Evolutionary conservation across 176 grass and related monocot species (phyloP).

Genomic region (Puccinellia tenuiflora): DNA sequence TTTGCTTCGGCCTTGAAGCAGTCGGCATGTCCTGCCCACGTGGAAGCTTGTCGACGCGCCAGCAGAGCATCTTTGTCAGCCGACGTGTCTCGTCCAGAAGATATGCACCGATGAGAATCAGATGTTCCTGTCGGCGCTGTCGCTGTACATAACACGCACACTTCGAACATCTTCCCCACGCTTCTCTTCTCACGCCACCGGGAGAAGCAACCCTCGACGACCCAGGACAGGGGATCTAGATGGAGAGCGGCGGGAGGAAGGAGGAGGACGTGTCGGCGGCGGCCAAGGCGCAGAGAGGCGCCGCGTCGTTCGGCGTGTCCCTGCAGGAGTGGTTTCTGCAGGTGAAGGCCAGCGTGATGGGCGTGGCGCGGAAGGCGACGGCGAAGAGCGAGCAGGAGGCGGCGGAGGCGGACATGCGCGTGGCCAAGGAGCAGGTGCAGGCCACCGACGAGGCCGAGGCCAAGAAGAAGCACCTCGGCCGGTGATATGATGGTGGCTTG

Average conservation of each 20-base stretch:
- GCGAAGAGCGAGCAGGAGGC: slow-evolving; percentile 68
- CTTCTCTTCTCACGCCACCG: too few relatives aligned
- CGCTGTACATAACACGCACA: too few relatives aligned
- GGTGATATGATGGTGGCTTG: not conserved
- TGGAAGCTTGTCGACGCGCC: not conserved
- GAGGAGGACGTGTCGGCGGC: not conserved
- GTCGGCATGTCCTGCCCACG: not conserved
- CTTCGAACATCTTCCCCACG: too few relatives aligned
- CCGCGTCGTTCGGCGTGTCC: slow-evolving; percentile 36
- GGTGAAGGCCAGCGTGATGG: slow-evolving; percentile 39
- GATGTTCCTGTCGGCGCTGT: too few relatives aligned
- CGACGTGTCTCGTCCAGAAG: not conserved
- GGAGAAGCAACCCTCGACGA: too few relatives aligned
- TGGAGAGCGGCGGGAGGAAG: too few relatives aligned
- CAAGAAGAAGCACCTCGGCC: slow-evolving; percentile 38
- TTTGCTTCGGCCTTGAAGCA: not conserved
- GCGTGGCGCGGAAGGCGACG: slow-evolving; percentile 38
- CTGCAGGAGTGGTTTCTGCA: slow-evolving; percentile 45
- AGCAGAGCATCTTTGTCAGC: not conserved
- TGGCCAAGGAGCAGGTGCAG: slow-evolving; percentile 57
- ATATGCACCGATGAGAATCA: not conserved
- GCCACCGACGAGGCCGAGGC: slow-evolving; percentile 62
- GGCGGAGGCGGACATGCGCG: slow-evolving; percentile 52
- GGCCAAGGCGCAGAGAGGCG: slow-evolving; percentile 23
- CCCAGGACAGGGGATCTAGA: too few relatives aligned